phyloP scores from a whole-genome alignment of 192 early-diverging fungal species.

The Glomus cerebriforme region DNA sequence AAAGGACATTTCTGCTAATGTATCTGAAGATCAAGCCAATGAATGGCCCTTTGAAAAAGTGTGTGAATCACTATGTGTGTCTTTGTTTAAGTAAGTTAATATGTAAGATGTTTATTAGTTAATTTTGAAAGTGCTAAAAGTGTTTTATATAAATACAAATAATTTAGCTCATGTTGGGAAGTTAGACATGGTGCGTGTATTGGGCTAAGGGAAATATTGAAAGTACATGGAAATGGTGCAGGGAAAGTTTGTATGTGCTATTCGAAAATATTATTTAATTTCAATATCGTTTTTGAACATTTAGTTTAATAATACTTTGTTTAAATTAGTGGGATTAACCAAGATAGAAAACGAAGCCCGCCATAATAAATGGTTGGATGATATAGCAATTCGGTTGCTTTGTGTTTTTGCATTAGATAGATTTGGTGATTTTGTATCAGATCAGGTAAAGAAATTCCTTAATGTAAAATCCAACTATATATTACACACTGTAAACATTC shows the following conservation, averaged over 20 bases:
- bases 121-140: no score
- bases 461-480: no score
- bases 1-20: constrained; percentile 30
- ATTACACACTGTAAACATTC: no score
- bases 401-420: constrained; percentile 94
- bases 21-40: constrained; percentile 41
- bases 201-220: constrained; percentile 87
- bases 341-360: constrained; percentile 58
- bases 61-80: constrained; percentile 59
- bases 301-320: background rate
- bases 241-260: constrained; percentile 59
- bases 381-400: constrained; percentile 84
- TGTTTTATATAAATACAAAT: constrained; percentile 52
- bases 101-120: constrained; percentile 30
- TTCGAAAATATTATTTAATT: background rate
- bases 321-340: constrained; percentile 46
- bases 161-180: constrained; percentile 81
- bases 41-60: constrained; percentile 63
- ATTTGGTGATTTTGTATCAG: constrained; percentile 95
- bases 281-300: background rate
- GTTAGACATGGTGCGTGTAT: constrained; percentile 95
- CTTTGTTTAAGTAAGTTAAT: constrained; percentile 50
- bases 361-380: constrained; percentile 84
- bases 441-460: constrained; percentile 61
- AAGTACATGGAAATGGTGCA: constrained; percentile 80